Conservation (phyloP, 805 yeast species). For the Ogataea populi-albae region DNA sequence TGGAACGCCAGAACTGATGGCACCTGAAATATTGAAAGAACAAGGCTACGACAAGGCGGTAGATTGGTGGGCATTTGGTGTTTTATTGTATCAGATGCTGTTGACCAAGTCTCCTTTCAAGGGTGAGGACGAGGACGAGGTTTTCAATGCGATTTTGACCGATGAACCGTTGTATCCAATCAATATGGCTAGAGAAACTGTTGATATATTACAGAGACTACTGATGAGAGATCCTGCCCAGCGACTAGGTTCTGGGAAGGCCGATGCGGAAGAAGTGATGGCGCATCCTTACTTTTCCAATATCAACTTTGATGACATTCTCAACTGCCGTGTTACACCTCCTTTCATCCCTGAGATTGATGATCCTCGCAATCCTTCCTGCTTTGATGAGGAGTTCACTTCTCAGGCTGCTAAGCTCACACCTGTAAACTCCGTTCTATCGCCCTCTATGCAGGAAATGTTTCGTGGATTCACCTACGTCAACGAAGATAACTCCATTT, state of each 20-base stretch:
- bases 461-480: conserved; percentile 95
- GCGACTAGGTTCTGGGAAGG: conserved; percentile 83
- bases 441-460: conserved; percentile 89
- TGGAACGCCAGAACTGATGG: conserved; percentile 99
- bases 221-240: conserved; percentile 82
- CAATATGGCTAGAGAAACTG: conserved; percentile 96
- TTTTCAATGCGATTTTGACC: conserved; percentile 90
- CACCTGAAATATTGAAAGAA: conserved; percentile 94
- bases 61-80: conserved; percentile 99
- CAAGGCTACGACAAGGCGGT: conserved; percentile 91
- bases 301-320: conserved; percentile 84
- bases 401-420: conserved; percentile 92
- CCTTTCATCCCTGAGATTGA: conserved; percentile 88
- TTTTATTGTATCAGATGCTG: conserved; percentile 91
- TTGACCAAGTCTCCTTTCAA: conserved; percentile 95
- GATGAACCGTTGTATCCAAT: conserved; percentile 97
- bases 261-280: conserved; percentile 93
- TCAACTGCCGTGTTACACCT: conserved; percentile 68
- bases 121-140: conserved; percentile 86
- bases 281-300: conserved; percentile 91
- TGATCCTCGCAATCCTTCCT: conserved; percentile 85
- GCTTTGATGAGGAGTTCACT: conserved; percentile 93
- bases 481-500: conserved; percentile 46
- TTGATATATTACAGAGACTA: conserved; percentile 85
- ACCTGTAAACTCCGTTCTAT: conserved; percentile 85